These are phyloP conservation scores for Austropuccinia psidii DNA, from an alignment of 1,284 basidiomycete species.

Conservation along the genomic window DNA sequence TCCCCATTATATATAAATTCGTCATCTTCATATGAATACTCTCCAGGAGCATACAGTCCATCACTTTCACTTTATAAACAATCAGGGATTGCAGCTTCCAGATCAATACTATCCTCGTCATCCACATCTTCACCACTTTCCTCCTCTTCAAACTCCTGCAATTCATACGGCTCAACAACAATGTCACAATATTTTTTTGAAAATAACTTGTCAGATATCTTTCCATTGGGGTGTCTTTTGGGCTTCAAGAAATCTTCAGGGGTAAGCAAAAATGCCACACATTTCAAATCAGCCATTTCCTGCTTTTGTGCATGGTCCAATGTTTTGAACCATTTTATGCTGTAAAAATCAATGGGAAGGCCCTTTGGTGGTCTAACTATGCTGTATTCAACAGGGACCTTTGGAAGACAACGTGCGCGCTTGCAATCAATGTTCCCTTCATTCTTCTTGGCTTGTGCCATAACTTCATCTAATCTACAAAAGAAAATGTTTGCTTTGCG, in stretches of 20 bases:
- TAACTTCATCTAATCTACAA: not conserved
- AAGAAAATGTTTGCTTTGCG: not conserved
- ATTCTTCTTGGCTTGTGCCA: not conserved
- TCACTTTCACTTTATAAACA: too few relatives aligned
- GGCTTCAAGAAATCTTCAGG: not conserved
- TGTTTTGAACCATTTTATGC: slow-evolving; percentile 3
- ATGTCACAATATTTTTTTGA: slow-evolving; percentile 7
- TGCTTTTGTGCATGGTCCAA: not conserved
- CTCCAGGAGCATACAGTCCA: too few relatives aligned
- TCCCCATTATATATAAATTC: not conserved
- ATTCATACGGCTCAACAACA: slow-evolving; percentile 1
- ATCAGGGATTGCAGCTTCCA: not conserved
- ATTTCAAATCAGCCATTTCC: not conserved
- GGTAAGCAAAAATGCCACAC: not conserved
- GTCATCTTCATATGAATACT: too few relatives aligned
- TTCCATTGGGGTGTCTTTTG: slow-evolving; percentile 21
- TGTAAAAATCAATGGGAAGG: slow-evolving; percentile 4
- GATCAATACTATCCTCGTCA: slow-evolving; percentile 1
- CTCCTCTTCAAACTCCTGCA: not conserved
- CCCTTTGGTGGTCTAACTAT: not conserved
- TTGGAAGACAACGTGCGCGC: too few relatives aligned
- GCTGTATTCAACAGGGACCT: not conserved
- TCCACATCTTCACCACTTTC: not conserved
- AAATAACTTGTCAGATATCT: not conserved
- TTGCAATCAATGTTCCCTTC: not conserved